Evolutionary conservation across 2,329 filamentous ascomycete genomes (phyloP), one percentile per base, ranked within the genome.

Genomic region (Colletotrichum incanum): DNA sequence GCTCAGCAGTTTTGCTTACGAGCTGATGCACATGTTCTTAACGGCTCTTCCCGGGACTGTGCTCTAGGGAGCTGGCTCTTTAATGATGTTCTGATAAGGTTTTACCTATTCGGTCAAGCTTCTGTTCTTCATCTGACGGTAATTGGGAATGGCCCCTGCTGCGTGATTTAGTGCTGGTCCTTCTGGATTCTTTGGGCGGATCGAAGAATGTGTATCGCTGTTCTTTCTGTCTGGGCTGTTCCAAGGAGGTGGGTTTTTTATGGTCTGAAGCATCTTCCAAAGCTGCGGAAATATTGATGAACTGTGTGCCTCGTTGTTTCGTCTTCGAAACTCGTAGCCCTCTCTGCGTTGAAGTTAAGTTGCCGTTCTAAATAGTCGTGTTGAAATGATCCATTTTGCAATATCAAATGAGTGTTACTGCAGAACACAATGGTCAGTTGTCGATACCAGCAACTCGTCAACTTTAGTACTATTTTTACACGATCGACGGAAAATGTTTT

Each of bases 291-390:
- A 80, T 72, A 73, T 84, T 84, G 67, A 84, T 82, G 67, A 84
- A 84, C 5, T 80, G 82, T 28, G 78, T 77, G 41, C 82, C 82
- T 67, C 82, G 79, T 73, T 83, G 80, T 73, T 81, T 83, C 65
- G 82, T 79, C 73, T 82, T 82, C 28, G 82, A 82, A 16, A 84
- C 81, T 72, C 82, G 81, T 55, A 84, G 76, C 11, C 83, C 83
- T 41, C 81, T 78, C 34, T 81, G 77, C 0, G 81, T 84, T 45
- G 81, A 80, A 61, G 83, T 79, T 50, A 84, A 75, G 49, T 79
- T 77, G 31, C 82, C 82, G 71, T 80, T 78, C 66, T 78, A 78
- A 43, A 84, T 74, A 5, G 82, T 83, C 11, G 78, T 75, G 65
- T 83, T 82, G 77, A 82, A 82, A 73, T 84, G 80, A 70, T 84